Evolutionary conservation across 495 filamentous ascomycete genomes (phyloP).

Genomic region (Neurospora sp.): DNA sequence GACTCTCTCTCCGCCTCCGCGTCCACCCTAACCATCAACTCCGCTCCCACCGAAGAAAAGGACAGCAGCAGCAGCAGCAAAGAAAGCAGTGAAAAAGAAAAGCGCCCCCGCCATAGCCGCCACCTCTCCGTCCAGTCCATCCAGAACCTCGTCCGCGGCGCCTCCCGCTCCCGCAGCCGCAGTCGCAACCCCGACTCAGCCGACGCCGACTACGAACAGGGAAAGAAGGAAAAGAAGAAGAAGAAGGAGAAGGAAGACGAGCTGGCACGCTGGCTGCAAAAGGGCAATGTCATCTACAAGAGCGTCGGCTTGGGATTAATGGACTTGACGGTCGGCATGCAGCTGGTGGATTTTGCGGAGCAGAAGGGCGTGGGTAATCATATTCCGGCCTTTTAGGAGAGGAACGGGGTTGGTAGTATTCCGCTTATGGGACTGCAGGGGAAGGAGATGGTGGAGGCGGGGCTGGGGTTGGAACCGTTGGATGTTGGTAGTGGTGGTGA

Average conservation of each 20-base stretch:
- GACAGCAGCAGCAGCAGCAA: conserved; percentile 22
- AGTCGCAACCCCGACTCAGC: not conserved
- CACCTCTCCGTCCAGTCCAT: not conserved
- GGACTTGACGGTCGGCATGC: conserved; percentile 67
- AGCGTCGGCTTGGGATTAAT: conserved; percentile 71
- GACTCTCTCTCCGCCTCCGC: conserved; percentile 8
- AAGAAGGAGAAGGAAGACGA: conserved; percentile 40
- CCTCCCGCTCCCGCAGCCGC: not conserved
- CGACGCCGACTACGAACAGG: not conserved
- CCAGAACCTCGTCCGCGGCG: not conserved
- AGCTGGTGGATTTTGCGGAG: conserved; percentile 64
- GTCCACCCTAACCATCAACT: conserved; percentile 5
- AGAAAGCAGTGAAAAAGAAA: not conserved
- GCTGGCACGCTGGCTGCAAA: conserved; percentile 59
- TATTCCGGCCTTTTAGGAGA: conserved; percentile 55
- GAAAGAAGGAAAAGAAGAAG: conserved; percentile 2
- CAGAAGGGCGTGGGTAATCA: conserved; percentile 62
- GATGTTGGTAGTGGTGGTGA: not conserved
- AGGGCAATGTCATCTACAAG: conserved; percentile 83
- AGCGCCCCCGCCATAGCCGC: not conserved
- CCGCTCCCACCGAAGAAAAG: not conserved
- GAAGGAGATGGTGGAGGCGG: not conserved
- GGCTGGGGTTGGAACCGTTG: not conserved
- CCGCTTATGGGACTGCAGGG: not conserved
- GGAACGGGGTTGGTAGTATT: not conserved